phyloP scores from a whole-genome alignment of 2,329 filamentous ascomycete species.

The Podosphaera fusca region DNA sequence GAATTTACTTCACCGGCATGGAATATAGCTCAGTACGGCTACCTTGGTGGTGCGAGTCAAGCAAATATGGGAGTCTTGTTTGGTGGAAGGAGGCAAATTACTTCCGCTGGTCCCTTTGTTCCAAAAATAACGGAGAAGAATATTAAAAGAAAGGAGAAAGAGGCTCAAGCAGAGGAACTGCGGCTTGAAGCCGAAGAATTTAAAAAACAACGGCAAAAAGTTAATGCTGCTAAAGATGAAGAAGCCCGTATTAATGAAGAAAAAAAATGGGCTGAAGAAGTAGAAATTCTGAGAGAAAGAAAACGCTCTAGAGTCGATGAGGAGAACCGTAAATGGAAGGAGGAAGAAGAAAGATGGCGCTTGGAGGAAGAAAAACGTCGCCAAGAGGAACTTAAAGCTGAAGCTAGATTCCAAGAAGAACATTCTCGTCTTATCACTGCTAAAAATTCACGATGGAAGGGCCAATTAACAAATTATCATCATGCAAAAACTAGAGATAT shows the following conservation, averaged over 20 bases:
- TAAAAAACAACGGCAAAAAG: constrained; percentile 23
- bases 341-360: constrained; percentile 56
- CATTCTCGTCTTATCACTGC: constrained; percentile 32
- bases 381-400: constrained; percentile 49
- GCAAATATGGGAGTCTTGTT: constrained; percentile 87
- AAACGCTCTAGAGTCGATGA: constrained; percentile 36
- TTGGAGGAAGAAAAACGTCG: constrained; percentile 49
- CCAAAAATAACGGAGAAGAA: constrained; percentile 73
- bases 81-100: constrained; percentile 80
- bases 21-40: constrained; percentile 97
- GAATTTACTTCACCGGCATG: constrained; percentile 66
- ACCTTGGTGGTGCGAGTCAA: constrained; percentile 92
- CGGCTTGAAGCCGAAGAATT: constrained; percentile 30
- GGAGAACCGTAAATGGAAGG: constrained; percentile 53
- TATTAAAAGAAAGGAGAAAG: constrained; percentile 32
- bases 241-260: constrained; percentile 38
- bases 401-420: constrained; percentile 43
- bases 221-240: constrained; percentile 35
- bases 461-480: constrained; percentile 74
- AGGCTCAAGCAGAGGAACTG: constrained; percentile 35
- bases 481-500: constrained; percentile 39
- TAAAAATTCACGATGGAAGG: constrained; percentile 47
- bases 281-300: constrained; percentile 31
- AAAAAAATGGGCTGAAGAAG: constrained; percentile 41
- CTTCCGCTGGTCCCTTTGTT: constrained; percentile 53